These are phyloP conservation scores for Colletotrichum brevisporum DNA, from an alignment of 2,329 filamentous ascomycete genomes.

Conservation along the genomic window DNA sequence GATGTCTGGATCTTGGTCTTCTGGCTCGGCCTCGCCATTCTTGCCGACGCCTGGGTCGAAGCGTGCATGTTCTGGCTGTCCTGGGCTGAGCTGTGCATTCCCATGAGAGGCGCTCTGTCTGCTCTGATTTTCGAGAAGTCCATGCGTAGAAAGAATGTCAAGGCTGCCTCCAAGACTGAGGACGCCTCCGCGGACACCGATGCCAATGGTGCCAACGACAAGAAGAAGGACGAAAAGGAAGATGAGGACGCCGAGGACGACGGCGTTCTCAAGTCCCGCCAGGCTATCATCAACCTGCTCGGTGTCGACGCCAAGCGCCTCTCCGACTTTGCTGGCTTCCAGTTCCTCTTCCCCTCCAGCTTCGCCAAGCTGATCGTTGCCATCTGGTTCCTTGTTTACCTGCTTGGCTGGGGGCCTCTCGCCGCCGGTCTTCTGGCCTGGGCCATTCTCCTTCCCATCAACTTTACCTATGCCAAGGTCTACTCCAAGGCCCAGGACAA, in stretches of 20 bases:
- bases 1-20: slow-evolving; percentile 79
- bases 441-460: slow-evolving; percentile 76
- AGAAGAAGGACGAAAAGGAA: slow-evolving; percentile 62
- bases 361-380: slow-evolving; percentile 76
- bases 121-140: slow-evolving; percentile 83
- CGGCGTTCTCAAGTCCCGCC: slow-evolving; percentile 63
- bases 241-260: slow-evolving; percentile 62
- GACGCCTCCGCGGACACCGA: slow-evolving; percentile 45
- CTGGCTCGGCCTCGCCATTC: slow-evolving; percentile 71
- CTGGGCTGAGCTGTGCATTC: slow-evolving; percentile 73
- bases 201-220: slow-evolving; percentile 46
- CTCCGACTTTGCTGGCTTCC: slow-evolving; percentile 76
- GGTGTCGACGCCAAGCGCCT: slow-evolving; percentile 82
- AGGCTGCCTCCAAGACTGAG: slow-evolving; percentile 68
- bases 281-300: slow-evolving; percentile 83
- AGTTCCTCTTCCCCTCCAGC: slow-evolving; percentile 75
- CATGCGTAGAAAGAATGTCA: slow-evolving; percentile 83
- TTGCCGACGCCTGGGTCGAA: slow-evolving; percentile 73
- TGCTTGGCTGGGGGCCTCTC: slow-evolving; percentile 81
- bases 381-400: slow-evolving; percentile 74
- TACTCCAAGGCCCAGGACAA: slow-evolving; percentile 76
- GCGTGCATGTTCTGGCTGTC: slow-evolving; percentile 77
- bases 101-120: slow-evolving; percentile 78
- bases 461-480: slow-evolving; percentile 74
- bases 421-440: slow-evolving; percentile 76